Evolutionary conservation across 371 early-diverging fungal genomes (phyloP), one percentile per base, ranked within the genome.

Genomic region (Parasitella parasitica): DNA sequence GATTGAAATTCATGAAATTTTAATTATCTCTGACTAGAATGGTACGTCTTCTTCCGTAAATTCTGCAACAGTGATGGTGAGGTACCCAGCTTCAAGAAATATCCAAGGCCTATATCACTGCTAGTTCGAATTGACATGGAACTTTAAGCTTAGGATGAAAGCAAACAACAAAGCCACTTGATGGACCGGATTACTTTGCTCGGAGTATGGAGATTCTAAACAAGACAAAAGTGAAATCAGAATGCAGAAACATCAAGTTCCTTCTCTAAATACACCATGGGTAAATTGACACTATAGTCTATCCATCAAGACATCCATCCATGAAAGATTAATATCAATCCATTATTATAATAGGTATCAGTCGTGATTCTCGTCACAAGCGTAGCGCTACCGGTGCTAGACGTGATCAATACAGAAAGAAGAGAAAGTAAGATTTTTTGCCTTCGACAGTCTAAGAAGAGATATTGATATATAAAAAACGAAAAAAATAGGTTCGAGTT

Each of bases 351-450:
- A 43, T 81, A 91, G 98, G 97, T 93, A 96, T 97, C 85, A 88
- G 90, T 86, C 86, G 98, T 86, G 96, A 96, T 88, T 89, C 90
- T 73, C 94, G 97, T 84, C 99, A 99, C 88, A 99, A 99, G 90
- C 93, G 98, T 78, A 89, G 91, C 71, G 92, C 88, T 80, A 94
- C 99, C 56, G 99, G 99, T 83, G 99, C 98, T 85, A 97, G 96
- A 89, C 92, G 95, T 79, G 95, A 94, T 73, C 94, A 93, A 71
- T 92, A 91, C 89, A 92, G 96, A 86, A 99, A 97, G 93, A 99
- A 97, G 96, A 90, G 99, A 84, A 72, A 72, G 72, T 72, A 69
- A 69, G 64, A 18, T n/a, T 52, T 64, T 51, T 46, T 13, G 20
- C 6, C 6, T 16, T 59, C 6, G 9, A 32, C 37, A n/a, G 26